These are phyloP conservation scores for Cladophialophora carrionii DNA, from an alignment of 2,329 filamentous ascomycete genomes.

Conservation along the genomic window DNA sequence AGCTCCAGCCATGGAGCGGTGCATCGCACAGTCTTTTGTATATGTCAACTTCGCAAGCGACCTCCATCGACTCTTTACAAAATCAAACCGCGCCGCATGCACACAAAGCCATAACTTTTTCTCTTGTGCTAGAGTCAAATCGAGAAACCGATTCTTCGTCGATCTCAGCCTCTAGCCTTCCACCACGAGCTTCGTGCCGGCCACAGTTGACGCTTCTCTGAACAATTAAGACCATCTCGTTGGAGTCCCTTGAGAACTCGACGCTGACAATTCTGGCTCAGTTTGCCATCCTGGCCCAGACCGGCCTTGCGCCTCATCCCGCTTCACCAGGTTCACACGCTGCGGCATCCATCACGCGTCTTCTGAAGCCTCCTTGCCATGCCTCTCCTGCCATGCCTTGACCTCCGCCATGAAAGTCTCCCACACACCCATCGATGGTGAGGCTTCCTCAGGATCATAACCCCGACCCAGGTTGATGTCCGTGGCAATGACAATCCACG, in stretches of 20 bases:
- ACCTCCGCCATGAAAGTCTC: conserved; percentile 1
- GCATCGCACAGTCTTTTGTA: not conserved
- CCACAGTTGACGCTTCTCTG: not conserved
- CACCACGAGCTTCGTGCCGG: not conserved
- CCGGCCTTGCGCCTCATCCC: not conserved
- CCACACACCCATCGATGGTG: conserved; percentile 1
- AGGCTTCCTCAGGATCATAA: not conserved
- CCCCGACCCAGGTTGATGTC: conserved; percentile 3
- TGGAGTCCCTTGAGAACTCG: not conserved
- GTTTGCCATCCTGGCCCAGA: not conserved
- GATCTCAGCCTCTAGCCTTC: not conserved
- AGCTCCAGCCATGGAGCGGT: not conserved
- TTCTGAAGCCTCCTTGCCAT: not conserved
- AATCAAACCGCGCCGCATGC: not conserved
- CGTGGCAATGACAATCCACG: not conserved
- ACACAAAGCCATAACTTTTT: not conserved
- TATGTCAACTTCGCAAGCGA: not conserved
- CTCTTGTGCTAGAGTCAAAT: not conserved
- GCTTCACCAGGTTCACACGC: not conserved
- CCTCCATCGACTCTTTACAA: not conserved
- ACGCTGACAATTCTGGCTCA: not conserved
- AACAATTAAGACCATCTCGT: not conserved
- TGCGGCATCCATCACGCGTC: not conserved
- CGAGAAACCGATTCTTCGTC: not conserved
- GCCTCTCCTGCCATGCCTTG: not conserved